Base-by-base conservation (phyloP, 148 eudicot genomes). In the Rhododendron kiyosumense region DNA sequence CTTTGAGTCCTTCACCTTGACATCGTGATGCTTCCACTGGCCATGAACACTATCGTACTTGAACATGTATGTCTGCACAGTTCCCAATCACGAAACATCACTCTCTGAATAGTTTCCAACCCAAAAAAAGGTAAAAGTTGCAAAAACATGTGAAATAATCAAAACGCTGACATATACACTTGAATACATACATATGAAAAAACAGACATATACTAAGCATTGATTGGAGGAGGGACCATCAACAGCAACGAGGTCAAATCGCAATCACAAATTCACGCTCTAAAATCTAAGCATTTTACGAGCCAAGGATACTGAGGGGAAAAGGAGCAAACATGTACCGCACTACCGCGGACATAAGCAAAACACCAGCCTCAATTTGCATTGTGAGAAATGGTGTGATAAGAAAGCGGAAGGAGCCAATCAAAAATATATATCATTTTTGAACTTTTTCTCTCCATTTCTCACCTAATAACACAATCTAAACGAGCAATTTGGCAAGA, bases 11-110 rank as follows among this genome's bases (percentile, higher is more conserved):
- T 91, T 84, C 17, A 91, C 90, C 88, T 83, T 91, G 24, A 91
- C 74, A 28, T 91, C 93, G 76, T 78, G 46, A 76, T 91, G 90
- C 89, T 91, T 91, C 93, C 93, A 91, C 83, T 83, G 86, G 3
- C 93, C 93, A 59, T 91, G 93, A 22, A 91, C 93, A 88, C 83
- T 87, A 82, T 91, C 93, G 78, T 91, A 91, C 85, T 91, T 91
- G 82, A 91, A 91, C 90, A 91, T 90, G 75, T 91, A 94, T 45
- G 92, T 89, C 96, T 94, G 86, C 87, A 85, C 61, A 81, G 28
- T 8, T 26, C 3, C 73, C 73, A 67, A 26, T 26, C 0, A 26
- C 3, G 3, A n/a, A 65, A 67, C 1, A 67, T 10, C 1, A 10
- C 73, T 2, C 32, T 67, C 69, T 0, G 48, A 59, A 20, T 7